These are phyloP conservation scores for Lithohypha guttulata DNA, from an alignment of 2,329 filamentous ascomycete genomes.

Conservation along the genomic window DNA sequence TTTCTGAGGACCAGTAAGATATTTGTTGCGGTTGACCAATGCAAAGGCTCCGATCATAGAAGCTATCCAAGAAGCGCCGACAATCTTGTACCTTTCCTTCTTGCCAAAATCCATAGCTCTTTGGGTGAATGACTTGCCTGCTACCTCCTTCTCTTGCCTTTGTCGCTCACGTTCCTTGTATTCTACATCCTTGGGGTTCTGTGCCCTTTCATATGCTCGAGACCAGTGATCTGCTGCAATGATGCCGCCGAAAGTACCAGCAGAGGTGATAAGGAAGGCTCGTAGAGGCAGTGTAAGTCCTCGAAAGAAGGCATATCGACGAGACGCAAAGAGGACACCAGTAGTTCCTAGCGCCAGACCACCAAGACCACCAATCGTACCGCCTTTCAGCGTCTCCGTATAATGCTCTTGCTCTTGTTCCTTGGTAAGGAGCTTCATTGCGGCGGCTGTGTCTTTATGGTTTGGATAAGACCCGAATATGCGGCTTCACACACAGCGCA, in stretches of 20 bases:
- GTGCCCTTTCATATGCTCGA: constrained; percentile 57
- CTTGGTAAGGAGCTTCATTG: constrained; percentile 90
- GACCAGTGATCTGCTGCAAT: constrained; percentile 69
- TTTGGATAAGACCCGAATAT: too few species aligned
- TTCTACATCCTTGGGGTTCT: constrained; percentile 59
- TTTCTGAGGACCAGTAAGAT: constrained; percentile 68
- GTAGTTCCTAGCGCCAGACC: constrained; percentile 58
- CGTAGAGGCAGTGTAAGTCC: constrained; percentile 80
- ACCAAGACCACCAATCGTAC: constrained; percentile 57
- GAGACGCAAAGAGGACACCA: constrained; percentile 57
- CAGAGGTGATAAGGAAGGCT: constrained; percentile 74
- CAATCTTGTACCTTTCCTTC: constrained; percentile 76
- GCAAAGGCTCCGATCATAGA: constrained; percentile 65
- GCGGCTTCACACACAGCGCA: too few species aligned
- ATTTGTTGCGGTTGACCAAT: constrained; percentile 66
- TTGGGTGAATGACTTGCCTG: constrained; percentile 47
- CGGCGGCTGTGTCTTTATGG: constrained; percentile 25
- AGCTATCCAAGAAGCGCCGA: constrained; percentile 70
- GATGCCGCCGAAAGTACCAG: constrained; percentile 77
- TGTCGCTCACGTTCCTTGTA: constrained; percentile 51
- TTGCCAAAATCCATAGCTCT: constrained; percentile 62
- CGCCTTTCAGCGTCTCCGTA: constrained; percentile 64
- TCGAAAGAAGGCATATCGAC: constrained; percentile 67
- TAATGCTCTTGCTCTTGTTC: constrained; percentile 88
- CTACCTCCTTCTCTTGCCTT: constrained; percentile 43